Conservation (phyloP, 768 basidiomycete species). For the Gautieria morchelliformis region DNA sequence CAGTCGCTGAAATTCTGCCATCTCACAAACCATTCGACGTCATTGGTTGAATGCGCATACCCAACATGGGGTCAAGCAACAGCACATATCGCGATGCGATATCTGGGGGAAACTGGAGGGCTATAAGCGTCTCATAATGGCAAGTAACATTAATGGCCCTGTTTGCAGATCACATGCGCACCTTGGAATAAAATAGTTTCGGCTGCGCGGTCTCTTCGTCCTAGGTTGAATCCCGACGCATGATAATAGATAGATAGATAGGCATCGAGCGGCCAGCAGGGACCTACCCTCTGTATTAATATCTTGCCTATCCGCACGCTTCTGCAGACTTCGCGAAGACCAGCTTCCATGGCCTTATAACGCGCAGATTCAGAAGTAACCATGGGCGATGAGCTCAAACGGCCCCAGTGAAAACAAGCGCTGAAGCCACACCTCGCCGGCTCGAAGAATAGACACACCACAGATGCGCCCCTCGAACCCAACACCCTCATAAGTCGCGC, state of each 20-base stretch:
- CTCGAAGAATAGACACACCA: slow-evolving; percentile 89
- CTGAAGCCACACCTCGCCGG: slow-evolving; percentile 63
- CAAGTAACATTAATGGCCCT: neutral
- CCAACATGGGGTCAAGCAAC: slow-evolving; percentile 95
- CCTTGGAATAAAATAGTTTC: slow-evolving; percentile 89
- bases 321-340: slow-evolving; percentile 90
- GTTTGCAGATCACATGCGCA: slow-evolving; percentile 16
- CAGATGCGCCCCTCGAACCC: slow-evolving; percentile 96
- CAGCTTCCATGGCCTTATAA: slow-evolving; percentile 89
- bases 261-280: neutral
- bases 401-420: neutral
- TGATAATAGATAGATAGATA: neutral
- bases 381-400: neutral
- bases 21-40: neutral
- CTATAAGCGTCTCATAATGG: neutral
- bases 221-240: slow-evolving; percentile 28
- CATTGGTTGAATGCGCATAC: slow-evolving; percentile 33
- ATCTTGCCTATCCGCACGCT: slow-evolving; percentile 96
- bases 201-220: slow-evolving; percentile 92
- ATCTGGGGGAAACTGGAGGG: slow-evolving; percentile 75
- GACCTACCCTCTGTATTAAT: slow-evolving; percentile 80
- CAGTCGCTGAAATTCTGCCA: slow-evolving; percentile 52
- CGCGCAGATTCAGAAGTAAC: neutral
- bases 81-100: slow-evolving; percentile 87
- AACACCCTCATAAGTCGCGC: slow-evolving; percentile 79